Percentiles rank a stretch among this genome's conserved stretches.
These are phyloP conservation scores for Diaporthe caulivora DNA, from an alignment of 2,329 filamentous ascomycete species.

Conservation along the genomic window DNA sequence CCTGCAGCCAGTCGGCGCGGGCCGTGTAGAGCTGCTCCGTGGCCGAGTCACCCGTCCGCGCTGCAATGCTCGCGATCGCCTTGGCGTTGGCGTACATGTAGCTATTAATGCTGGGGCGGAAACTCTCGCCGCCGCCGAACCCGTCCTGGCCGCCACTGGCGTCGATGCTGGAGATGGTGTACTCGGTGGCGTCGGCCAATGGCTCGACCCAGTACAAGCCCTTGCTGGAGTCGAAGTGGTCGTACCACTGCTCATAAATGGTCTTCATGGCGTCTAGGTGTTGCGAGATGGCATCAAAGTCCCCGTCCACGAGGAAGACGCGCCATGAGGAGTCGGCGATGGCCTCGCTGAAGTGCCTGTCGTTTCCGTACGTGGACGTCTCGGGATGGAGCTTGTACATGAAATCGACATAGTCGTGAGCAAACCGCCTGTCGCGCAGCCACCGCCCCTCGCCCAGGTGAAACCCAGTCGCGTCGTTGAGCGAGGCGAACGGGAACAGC, in stretches of 20 bases:
- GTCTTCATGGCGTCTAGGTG: slow-evolving; percentile 52
- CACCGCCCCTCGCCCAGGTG: slow-evolving; percentile 58
- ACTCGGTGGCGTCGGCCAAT: slow-evolving; percentile 57
- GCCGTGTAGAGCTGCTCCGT: slow-evolving; percentile 44
- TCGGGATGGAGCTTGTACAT: slow-evolving; percentile 51
- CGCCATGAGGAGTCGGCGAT: slow-evolving; percentile 56
- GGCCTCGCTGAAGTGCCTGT: slow-evolving; percentile 57
- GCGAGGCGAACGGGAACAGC: slow-evolving; percentile 54
- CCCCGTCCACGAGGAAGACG: slow-evolving; percentile 56
- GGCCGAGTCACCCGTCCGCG: slow-evolving; percentile 44
- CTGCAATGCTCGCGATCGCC: slow-evolving; percentile 55
- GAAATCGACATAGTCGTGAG: slow-evolving; percentile 57
- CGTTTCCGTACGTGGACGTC: slow-evolving; percentile 46
- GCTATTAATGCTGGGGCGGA: slow-evolving; percentile 58
- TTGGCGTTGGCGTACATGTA: slow-evolving; percentile 58
- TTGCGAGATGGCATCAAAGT: slow-evolving; percentile 47
- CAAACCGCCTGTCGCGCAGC: slow-evolving; percentile 57
- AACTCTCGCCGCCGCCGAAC: slow-evolving; percentile 54
- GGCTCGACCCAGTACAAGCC: slow-evolving; percentile 57
- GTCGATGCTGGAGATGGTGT: slow-evolving; percentile 58
- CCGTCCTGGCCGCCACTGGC: slow-evolving; percentile 54
- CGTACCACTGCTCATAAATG: slow-evolving; percentile 53
- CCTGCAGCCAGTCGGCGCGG: slow-evolving; percentile 51
- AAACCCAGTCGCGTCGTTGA: slow-evolving; percentile 59
- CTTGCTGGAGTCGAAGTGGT: slow-evolving; percentile 54